Percentiles rank a stretch among this genome's conserved stretches.
These are phyloP conservation scores for Neurospora pannonica DNA, from an alignment of 495 filamentous ascomycete genomes.

Conservation along the genomic window DNA sequence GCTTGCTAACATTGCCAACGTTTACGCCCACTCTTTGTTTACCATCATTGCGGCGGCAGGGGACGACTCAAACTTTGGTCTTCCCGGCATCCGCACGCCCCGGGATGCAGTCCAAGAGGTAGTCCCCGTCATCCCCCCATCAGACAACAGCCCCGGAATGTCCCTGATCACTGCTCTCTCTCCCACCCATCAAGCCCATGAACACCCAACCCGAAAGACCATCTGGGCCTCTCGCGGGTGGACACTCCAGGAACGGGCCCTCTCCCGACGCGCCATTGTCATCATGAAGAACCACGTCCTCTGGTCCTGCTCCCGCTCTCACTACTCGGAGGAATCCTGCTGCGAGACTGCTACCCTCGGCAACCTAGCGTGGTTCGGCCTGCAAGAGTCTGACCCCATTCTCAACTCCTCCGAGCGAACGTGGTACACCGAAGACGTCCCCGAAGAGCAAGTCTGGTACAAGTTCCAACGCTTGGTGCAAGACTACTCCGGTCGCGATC, in stretches of 20 bases:
- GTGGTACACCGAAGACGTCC: neutral
- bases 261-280: neutral
- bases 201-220: neutral
- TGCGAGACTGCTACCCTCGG: neutral
- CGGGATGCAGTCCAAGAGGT: neutral
- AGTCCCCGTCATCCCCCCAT: neutral
- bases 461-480: neutral
- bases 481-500: neutral
- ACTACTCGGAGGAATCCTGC: neutral
- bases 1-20: constrained; percentile 11
- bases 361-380: neutral
- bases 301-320: neutral
- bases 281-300: neutral
- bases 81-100: neutral
- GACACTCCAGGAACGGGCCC: neutral
- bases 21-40: constrained; percentile 11
- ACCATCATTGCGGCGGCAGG: constrained; percentile 11
- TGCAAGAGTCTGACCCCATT: neutral
- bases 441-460: neutral
- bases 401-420: neutral
- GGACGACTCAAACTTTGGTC: neutral
- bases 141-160: neutral
- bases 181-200: neutral
- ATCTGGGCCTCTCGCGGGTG: neutral
- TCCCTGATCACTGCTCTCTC: neutral